Conservation (phyloP, 148 eudicot genomes). For the Vaccinium vitisidaea region DNA sequence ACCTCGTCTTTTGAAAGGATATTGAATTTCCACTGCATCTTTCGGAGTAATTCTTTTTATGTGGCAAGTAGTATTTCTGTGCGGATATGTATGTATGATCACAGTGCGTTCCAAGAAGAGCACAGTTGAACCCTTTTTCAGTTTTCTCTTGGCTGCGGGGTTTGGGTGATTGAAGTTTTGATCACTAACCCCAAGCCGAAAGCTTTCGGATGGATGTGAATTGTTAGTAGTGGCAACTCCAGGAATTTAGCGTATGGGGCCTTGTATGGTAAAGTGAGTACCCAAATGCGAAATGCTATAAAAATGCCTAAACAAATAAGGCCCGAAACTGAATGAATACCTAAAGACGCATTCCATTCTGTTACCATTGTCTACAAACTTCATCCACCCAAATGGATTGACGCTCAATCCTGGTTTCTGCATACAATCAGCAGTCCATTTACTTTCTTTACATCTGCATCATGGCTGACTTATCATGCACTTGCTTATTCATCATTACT, state of each 20-base stretch:
- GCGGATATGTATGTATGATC: background rate
- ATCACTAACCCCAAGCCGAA: background rate
- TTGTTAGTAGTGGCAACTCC: background rate
- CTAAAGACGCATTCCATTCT: background rate
- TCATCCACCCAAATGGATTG: background rate
- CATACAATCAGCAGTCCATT: background rate
- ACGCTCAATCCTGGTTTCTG: background rate
- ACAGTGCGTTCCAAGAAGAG: background rate
- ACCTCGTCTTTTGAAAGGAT: background rate
- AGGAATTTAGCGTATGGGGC: background rate
- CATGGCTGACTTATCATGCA: constrained; percentile 1
- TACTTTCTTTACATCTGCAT: background rate
- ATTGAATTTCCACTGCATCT: background rate
- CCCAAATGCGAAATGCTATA: background rate
- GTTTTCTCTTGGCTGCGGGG: background rate
- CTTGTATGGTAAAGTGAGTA: background rate
- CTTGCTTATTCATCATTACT: background rate
- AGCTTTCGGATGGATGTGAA: background rate
- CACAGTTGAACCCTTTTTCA: background rate
- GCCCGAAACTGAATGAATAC: background rate
- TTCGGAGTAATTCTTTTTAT: background rate
- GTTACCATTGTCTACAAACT: background rate
- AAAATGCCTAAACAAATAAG: background rate
- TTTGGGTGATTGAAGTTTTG: background rate
- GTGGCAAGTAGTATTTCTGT: background rate